phyloP scores from a whole-genome alignment of 306 rosid genomes.

The Corylus heterophylla region DNA sequence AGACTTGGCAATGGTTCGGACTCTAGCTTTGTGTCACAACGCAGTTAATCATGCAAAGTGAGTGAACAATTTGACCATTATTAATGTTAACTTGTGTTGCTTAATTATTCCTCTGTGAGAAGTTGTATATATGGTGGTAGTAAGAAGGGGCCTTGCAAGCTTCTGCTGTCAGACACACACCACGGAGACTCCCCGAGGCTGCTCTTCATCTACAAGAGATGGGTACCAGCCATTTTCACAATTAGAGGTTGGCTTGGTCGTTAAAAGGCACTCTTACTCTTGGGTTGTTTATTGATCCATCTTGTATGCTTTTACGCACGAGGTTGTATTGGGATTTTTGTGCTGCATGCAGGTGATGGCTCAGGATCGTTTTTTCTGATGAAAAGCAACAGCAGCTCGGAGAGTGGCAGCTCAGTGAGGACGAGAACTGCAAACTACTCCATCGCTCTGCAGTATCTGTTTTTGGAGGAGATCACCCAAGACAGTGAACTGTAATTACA shows the following conservation, averaged over 20 bases:
- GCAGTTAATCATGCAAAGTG: constrained; percentile 76
- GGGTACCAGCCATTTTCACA: constrained; percentile 74
- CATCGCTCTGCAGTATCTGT: constrained; percentile 74
- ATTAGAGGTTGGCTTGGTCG: constrained; percentile 54
- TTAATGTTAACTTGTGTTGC: not conserved
- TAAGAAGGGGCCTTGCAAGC: constrained; percentile 68
- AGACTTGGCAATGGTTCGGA: constrained; percentile 87
- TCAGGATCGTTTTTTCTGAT: constrained; percentile 61
- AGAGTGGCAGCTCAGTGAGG: constrained; percentile 26
- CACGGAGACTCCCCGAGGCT: constrained; percentile 78
- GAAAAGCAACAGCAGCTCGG: constrained; percentile 39
- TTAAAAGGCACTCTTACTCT: not conserved
- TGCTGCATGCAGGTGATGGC: constrained; percentile 65
- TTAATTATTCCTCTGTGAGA: not conserved
- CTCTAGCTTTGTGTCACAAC: constrained; percentile 75
- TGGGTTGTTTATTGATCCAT: constrained; percentile 6
- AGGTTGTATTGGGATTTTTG: constrained; percentile 15
- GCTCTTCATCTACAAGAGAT: constrained; percentile 85
- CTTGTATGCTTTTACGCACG: not conserved
- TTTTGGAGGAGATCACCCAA: constrained; percentile 50
- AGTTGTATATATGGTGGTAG: constrained; percentile 27
- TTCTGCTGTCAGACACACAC: constrained; percentile 77
- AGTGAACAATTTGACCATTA: constrained; percentile 22
- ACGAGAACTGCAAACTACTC: constrained; percentile 65
- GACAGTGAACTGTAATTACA: constrained; percentile 22